Base-by-base conservation (phyloP, 352 stramenopile species). In the Phytophthora citricola region DNA sequence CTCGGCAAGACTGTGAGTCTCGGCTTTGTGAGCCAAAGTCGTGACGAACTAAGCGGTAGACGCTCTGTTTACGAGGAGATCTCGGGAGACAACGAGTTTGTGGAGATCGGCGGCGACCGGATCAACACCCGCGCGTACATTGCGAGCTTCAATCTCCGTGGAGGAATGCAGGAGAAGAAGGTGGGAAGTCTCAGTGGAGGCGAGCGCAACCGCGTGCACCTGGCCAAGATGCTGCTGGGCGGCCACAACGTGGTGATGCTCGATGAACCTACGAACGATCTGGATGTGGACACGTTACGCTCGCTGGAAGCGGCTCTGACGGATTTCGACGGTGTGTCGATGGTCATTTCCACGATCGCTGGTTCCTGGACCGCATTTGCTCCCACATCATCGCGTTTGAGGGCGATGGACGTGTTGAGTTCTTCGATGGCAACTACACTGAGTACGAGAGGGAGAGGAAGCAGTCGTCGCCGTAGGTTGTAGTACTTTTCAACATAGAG, bases 301-400 rank as follows among this genome's bases (percentile, higher is more conserved):
- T 98, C 91, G 57, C 81, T 98, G 22, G 87, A 97, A 56, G 73
- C 84, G 6, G 94, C 93, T 70, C 81, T 98, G 0, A 71, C 73
- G 15, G 72, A 92, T 9, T 98, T 97, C 56, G 81, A 87, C 49
- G 94, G 98, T 59, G 98, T 98, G 17, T 89, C 95, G 12, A 89
- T 98, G 67, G 87, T 99, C 3, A 98, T 99, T 46, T 98, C 90
- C 97, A 99, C 78, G 97, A 99, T 75, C 88, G 97, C 34, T 95
- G 87, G 63, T 99, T 99, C 75, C 76, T 99, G 27, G 98, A 99
- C 70, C 89, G 89, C 52, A 94, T 95, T 64, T 93, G 86, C 61
- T 93, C 87, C 48, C 89, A 96, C 72, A 94, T 95, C 63, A 79
- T 96, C 46, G 74, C 89, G 54, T 96, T 94, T 49, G 89, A 96